Base-by-base conservation (phyloP, 352 stramenopile species). In the Pythium periplocum region DNA sequence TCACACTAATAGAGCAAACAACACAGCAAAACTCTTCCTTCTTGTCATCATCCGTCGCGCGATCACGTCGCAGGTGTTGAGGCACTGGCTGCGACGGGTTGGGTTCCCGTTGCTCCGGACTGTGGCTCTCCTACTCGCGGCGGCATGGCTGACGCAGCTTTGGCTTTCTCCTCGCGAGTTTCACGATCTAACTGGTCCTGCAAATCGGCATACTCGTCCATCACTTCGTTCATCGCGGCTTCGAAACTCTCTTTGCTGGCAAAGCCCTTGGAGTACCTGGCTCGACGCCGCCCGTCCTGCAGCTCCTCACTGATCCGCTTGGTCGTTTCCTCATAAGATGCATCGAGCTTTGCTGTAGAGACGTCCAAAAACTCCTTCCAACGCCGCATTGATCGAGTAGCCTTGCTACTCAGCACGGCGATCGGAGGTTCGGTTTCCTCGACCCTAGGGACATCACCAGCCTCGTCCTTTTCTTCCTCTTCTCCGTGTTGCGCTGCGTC, bases 281-380 rank as follows among this genome's bases (percentile, higher is more conserved):
- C 31, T 32, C 62, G 67, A 33, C 60, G 65, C 48, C 79, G 49
- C 40, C 82, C 53, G 35, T 73, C 68, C 47, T 71, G 56, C 42
- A 90, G 46, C 40, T 87, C 71, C 7, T 60, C 52, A 3, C 64
- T 59, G 53, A 92, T 92, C 12, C 56, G 45, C n/a, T 61, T 66
- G 6, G 79, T 92, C 34, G 69, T 57, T 12, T 69, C 59, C 3
- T 80, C 33, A 34, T 80, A 92, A 11, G 56, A 51, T 7, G 61
- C 47, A 33, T 87, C 68, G 12, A 87, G 12, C 4, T 58, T 49
- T n/a, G 69, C 73, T n/a, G 78, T 92, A 3, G 58, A 65, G 17
- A 69, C 66, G 31, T 83, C 78, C 37, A 92, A 47, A 53, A 89
- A 92, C 40, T 73, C 52, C 34, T 73, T 77, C 82, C 82, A 92